A percentile compares a stretch with the other conserved stretches of the same genome.
These are phyloP conservation scores for Kodamaea kaohsiungensis DNA, from an alignment of 805 yeast genomes.

Conservation along the genomic window DNA sequence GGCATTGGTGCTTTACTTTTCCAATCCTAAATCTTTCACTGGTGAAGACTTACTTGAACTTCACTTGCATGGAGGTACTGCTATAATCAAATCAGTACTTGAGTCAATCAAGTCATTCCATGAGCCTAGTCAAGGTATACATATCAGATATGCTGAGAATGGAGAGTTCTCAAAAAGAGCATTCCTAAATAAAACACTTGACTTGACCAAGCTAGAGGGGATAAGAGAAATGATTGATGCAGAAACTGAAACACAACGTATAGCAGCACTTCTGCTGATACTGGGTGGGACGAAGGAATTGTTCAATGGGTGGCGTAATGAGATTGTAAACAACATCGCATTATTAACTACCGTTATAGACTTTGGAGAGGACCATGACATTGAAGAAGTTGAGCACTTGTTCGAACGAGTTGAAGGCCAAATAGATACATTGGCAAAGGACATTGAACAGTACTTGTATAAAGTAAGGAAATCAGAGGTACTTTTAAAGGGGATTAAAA, in stretches of 20 bases:
- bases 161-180: constrained; percentile 93
- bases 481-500: constrained; percentile 67
- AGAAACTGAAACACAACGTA: constrained; percentile 86
- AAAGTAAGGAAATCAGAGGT: constrained; percentile 61
- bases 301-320: constrained; percentile 66
- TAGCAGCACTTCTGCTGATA: constrained; percentile 71
- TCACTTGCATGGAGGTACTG: constrained; percentile 94
- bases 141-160: constrained; percentile 79
- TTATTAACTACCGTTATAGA: constrained; percentile 85
- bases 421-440: constrained; percentile 42
- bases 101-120: constrained; percentile 59
- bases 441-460: constrained; percentile 45
- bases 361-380: constrained; percentile 91
- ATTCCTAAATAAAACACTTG: constrained; percentile 79
- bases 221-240: constrained; percentile 87
- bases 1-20: constrained; percentile 68
- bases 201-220: constrained; percentile 89
- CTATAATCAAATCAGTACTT: constrained; percentile 71
- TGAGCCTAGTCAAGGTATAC: constrained; percentile 35
- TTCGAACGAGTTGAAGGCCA: constrained; percentile 50
- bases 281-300: constrained; percentile 61
- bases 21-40: constrained; percentile 78
- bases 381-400: constrained; percentile 60
- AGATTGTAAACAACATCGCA: constrained; percentile 67
- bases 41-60: constrained; percentile 90